Conservation (phyloP, 176 grass and related monocot species). For the bread wheat (Triticum aestivum) region IWGSC_CS_RefSeq_v2.1 NC_057814.1:234784237-234784736, state of each 20-base stretch:
- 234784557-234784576: background rate
- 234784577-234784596: background rate
- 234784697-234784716: background rate
- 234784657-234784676: background rate
- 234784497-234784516: background rate
- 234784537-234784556: background rate
- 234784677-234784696: background rate
- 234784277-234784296: slow-evolving; percentile 95
- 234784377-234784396: background rate
- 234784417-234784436: background rate
- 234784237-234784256: slow-evolving; percentile 56
- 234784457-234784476: background rate
- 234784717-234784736: background rate
- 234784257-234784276: slow-evolving; percentile 70
- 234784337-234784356: slow-evolving; percentile 82
- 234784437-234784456: background rate
- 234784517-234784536: background rate
- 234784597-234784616: background rate
- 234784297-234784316: slow-evolving; percentile 97
- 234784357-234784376: slow-evolving; percentile 79
- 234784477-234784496: background rate
- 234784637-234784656: background rate
- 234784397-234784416: background rate
- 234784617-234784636: background rate
- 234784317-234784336: slow-evolving; percentile 84